Evolutionary conservation across 768 basidiomycete species (phyloP).

Genomic region (Kwoniella botswanensis): DNA sequence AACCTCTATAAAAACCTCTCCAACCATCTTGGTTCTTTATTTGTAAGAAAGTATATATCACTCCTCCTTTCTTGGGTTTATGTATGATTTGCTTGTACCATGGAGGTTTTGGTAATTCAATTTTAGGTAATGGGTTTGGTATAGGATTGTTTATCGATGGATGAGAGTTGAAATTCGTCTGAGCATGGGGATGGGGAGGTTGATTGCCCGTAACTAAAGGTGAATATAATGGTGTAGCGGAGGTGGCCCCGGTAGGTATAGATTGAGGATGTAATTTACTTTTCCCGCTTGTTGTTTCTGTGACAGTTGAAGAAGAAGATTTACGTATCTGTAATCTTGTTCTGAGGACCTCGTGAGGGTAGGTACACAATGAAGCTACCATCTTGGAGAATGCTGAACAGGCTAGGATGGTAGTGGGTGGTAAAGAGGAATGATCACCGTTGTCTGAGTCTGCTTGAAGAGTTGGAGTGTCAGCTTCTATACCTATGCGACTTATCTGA

Average conservation of each 20-base stretch:
- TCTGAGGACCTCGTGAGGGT: slow-evolving; percentile 98
- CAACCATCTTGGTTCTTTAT: slow-evolving; percentile 84
- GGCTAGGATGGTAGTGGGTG: slow-evolving; percentile 71
- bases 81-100: slow-evolving; percentile 38
- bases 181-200: slow-evolving; percentile 23
- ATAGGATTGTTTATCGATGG: slow-evolving; percentile 10
- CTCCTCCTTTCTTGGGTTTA: slow-evolving; percentile 62
- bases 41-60: slow-evolving; percentile 72
- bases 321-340: slow-evolving; percentile 85
- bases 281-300: background rate
- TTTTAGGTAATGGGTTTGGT: slow-evolving; percentile 19
- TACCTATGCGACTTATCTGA: no score
- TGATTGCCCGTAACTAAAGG: slow-evolving; percentile 63
- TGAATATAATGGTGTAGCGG: slow-evolving; percentile 61
- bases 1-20: slow-evolving; percentile 86
- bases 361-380: slow-evolving; percentile 92
- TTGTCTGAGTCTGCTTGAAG: slow-evolving; percentile 43
- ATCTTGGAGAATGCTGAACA: slow-evolving; percentile 96
- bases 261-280: slow-evolving; percentile 14
- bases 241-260: slow-evolving; percentile 11
- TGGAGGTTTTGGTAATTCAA: slow-evolving; percentile 21
- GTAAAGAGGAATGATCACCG: slow-evolving; percentile 60
- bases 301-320: slow-evolving; percentile 8
- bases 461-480: background rate
- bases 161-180: background rate